These are phyloP conservation scores for Mixia osmundae DNA, from an alignment of 1,284 basidiomycete genomes.

Conservation along the genomic window DNA sequence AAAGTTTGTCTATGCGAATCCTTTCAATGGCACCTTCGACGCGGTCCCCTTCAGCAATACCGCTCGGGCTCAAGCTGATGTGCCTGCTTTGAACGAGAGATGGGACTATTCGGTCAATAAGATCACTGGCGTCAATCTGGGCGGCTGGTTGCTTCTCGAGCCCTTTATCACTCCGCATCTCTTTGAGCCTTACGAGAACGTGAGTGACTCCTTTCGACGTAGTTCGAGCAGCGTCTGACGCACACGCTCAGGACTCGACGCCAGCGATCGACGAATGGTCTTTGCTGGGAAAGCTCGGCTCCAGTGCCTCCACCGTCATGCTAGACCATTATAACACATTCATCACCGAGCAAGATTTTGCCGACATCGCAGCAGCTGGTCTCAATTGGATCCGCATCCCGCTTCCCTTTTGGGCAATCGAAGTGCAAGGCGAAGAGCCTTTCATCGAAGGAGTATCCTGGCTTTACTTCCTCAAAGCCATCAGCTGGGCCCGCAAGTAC, in stretches of 20 bases:
- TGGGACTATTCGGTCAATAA: constrained; percentile 40
- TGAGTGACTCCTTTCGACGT: not conserved
- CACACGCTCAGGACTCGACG: constrained; percentile 20
- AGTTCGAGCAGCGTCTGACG: not conserved
- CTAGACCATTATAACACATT: constrained; percentile 52
- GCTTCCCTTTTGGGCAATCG: constrained; percentile 67
- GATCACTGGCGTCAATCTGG: constrained; percentile 41
- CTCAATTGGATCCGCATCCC: constrained; percentile 49
- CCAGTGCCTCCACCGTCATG: constrained; percentile 26
- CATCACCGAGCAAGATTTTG: constrained; percentile 71
- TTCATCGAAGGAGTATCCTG: constrained; percentile 51
- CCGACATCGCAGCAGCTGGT: constrained; percentile 65
- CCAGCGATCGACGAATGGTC: constrained; percentile 53
- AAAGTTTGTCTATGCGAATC: constrained; percentile 45
- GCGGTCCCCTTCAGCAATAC: constrained; percentile 21
- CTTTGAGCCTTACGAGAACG: constrained; percentile 43
- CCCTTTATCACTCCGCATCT: constrained; percentile 64
- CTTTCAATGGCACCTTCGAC: constrained; percentile 48
- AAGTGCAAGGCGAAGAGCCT: constrained; percentile 48
- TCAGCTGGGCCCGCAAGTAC: constrained; percentile 71
- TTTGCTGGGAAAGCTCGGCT: constrained; percentile 38
- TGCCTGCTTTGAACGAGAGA: constrained; percentile 54
- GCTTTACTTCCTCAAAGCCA: constrained; percentile 32
- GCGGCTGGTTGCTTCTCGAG: constrained; percentile 69
- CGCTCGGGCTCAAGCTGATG: constrained; percentile 51